Evolutionary conservation across 2,329 filamentous ascomycete species (phyloP).

Genomic region (Whalleya microplaca): DNA sequence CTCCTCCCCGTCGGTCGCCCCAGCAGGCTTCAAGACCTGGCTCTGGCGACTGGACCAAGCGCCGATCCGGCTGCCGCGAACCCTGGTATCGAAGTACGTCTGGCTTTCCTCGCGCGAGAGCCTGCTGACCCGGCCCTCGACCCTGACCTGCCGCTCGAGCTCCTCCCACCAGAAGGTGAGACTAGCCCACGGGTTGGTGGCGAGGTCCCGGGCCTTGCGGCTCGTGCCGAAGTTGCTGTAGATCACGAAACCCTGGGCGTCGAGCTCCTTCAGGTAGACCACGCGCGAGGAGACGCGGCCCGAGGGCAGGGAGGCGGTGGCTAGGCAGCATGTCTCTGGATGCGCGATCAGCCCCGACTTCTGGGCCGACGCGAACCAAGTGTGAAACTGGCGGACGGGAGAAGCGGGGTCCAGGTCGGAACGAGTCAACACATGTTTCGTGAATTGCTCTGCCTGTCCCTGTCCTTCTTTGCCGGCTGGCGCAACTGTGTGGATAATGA

Average conservation of each 20-base stretch:
- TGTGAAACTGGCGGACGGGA: slow-evolving; percentile 84
- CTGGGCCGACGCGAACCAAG: slow-evolving; percentile 82
- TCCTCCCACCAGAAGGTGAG: slow-evolving; percentile 91
- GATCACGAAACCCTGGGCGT: slow-evolving; percentile 80
- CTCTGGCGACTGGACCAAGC: slow-evolving; percentile 95
- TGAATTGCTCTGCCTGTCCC: slow-evolving; percentile 77
- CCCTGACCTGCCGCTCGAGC: slow-evolving; percentile 85
- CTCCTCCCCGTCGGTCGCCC: slow-evolving; percentile 33
- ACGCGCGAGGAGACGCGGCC: slow-evolving; percentile 83
- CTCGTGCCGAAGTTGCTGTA: slow-evolving; percentile 92
- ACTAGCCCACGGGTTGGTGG: slow-evolving; percentile 74
- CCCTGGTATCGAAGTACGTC: slow-evolving; percentile 67
- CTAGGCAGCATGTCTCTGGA: slow-evolving; percentile 86
- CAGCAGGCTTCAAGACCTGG: slow-evolving; percentile 62
- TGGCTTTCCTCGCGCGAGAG: slow-evolving; percentile 73
- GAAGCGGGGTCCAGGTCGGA: slow-evolving; percentile 61
- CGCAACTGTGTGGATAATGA: slow-evolving; percentile 52
- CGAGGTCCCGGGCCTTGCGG: slow-evolving; percentile 68
- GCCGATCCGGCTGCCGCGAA: slow-evolving; percentile 81
- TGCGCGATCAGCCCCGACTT: slow-evolving; percentile 59
- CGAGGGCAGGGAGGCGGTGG: slow-evolving; percentile 80
- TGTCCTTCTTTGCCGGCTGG: slow-evolving; percentile 62
- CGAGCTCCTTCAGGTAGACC: slow-evolving; percentile 96
- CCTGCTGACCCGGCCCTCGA: slow-evolving; percentile 77
- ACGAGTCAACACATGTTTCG: slow-evolving; percentile 61